These are phyloP conservation scores for Alternaria angustiovoidea DNA, from an alignment of 2,329 filamentous ascomycete genomes.

Conservation along the genomic window DNA sequence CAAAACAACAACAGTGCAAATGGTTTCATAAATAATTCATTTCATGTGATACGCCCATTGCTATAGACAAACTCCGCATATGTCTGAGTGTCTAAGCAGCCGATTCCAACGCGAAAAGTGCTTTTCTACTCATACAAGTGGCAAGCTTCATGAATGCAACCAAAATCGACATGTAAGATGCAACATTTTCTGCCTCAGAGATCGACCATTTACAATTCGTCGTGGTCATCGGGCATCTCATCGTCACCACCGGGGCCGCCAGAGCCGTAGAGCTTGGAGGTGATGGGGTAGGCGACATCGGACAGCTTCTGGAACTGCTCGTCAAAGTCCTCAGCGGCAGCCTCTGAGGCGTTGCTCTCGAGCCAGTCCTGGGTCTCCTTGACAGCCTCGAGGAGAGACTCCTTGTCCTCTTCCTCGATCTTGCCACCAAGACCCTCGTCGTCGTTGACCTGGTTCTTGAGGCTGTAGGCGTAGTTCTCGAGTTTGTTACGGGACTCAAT, in stretches of 20 bases:
- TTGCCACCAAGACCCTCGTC: constrained; percentile 97
- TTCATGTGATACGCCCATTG: constrained; percentile 21
- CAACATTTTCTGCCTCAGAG: constrained; percentile 23
- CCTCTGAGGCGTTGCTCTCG: constrained; percentile 88
- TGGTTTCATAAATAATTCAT: constrained; percentile 28
- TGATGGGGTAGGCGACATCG: constrained; percentile 96
- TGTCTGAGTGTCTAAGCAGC: constrained; percentile 28
- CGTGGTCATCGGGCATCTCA: constrained; percentile 61
- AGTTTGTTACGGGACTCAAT: constrained; percentile 96
- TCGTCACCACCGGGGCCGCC: constrained; percentile 73
- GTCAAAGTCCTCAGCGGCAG: constrained; percentile 92
- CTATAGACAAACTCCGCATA: constrained; percentile 29
- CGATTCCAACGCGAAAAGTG: constrained; percentile 13
- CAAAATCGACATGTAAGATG: constrained; percentile 22
- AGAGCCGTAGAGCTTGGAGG: constrained; percentile 90
- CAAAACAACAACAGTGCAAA: background rate
- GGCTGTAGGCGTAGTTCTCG: constrained; percentile 98
- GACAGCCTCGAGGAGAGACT: constrained; percentile 91
- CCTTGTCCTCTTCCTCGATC: constrained; percentile 99
- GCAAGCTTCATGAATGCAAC: constrained; percentile 30
- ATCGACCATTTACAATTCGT: constrained; percentile 56
- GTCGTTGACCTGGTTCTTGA: constrained; percentile 99
- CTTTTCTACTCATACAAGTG: constrained; percentile 42
- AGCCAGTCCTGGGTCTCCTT: constrained; percentile 98
- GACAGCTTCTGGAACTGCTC: constrained; percentile 99